Conservation (phyloP, 2,329 filamentous ascomycete genomes). For the Pestalotiopsis sp. region DNA sequence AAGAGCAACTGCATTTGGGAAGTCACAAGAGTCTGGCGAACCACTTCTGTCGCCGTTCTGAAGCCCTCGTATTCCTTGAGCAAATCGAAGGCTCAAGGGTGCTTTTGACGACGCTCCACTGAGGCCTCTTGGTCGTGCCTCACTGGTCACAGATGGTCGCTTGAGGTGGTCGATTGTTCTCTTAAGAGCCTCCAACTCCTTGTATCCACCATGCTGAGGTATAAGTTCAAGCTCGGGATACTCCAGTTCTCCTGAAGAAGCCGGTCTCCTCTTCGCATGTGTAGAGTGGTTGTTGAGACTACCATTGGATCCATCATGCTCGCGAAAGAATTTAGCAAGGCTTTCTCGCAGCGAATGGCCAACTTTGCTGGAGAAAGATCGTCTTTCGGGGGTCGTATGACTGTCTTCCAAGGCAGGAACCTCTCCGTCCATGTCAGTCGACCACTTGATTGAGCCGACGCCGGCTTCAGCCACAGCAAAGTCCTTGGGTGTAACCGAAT, state of each 20-base stretch:
- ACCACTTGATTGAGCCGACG: conserved; percentile 12
- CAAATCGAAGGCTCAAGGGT: conserved; percentile 25
- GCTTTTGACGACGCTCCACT: conserved; percentile 19
- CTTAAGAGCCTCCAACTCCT: conserved; percentile 34
- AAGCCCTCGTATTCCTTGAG: conserved; percentile 29
- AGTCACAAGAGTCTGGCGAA: background rate
- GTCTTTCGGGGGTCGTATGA: conserved; percentile 14
- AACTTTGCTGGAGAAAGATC: conserved; percentile 27
- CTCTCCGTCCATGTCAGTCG: conserved; percentile 3
- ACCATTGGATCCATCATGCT: conserved; percentile 7
- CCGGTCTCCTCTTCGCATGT: conserved; percentile 9
- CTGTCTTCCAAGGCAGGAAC: conserved; percentile 5
- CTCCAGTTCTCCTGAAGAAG: conserved; percentile 25
- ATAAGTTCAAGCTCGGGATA: conserved; percentile 39
- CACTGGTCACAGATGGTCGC: conserved; percentile 33
- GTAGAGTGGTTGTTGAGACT: background rate
- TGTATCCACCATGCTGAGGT: conserved; percentile 31
- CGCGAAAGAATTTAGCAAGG: conserved; percentile 24
- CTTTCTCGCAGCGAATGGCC: conserved; percentile 26
- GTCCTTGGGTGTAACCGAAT: conserved; percentile 28
- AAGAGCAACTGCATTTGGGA: background rate
- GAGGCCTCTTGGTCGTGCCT: conserved; percentile 17
- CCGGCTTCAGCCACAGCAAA: conserved; percentile 19
- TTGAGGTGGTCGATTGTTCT: conserved; percentile 34
- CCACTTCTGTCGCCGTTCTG: conserved; percentile 17